phyloP scores from a whole-genome alignment of 257 asterid species.

The Penstemon barbatus region DNA sequence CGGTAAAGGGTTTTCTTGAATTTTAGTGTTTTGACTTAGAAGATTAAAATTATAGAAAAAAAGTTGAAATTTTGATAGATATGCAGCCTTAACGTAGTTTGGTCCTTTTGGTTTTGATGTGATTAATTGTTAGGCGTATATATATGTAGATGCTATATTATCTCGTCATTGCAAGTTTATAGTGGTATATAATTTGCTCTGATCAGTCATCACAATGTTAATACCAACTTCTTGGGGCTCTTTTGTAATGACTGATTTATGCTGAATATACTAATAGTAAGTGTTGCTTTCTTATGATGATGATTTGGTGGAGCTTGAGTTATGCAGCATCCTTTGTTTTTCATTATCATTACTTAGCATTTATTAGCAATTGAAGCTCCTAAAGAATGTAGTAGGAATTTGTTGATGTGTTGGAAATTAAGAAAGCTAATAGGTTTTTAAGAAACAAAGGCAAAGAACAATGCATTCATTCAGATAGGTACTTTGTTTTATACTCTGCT shows the following conservation, averaged over 20 bases:
- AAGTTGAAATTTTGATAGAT: constrained; percentile 7
- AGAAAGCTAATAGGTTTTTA: too few species aligned
- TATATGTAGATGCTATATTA: constrained; percentile 6
- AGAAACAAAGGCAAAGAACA: too few species aligned
- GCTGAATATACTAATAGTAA: neutral
- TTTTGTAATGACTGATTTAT: constrained; percentile 2
- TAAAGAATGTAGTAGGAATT: too few species aligned
- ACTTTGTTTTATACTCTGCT: too few species aligned
- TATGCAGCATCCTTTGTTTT: neutral
- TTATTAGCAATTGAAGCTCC: too few species aligned
- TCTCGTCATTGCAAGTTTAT: constrained; percentile 13
- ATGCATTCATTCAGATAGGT: too few species aligned
- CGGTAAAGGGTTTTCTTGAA: constrained; percentile 29
- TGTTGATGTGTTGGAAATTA: neutral
- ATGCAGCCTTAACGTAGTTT: neutral
- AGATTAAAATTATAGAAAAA: neutral
- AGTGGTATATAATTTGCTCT: constrained; percentile 2
- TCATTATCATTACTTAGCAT: too few species aligned
- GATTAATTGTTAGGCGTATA: neutral
- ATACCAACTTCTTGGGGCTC: constrained; percentile 22
- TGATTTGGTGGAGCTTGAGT: neutral
- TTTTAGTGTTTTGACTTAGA: neutral
- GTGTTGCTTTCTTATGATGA: neutral
- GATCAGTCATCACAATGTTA: constrained; percentile 10
- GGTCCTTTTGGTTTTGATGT: neutral